Evolutionary conservation across 176 grass and related monocot species (phyloP), one percentile per base, ranked within the genome.

Genomic region (Lolium rigidum): DNA sequence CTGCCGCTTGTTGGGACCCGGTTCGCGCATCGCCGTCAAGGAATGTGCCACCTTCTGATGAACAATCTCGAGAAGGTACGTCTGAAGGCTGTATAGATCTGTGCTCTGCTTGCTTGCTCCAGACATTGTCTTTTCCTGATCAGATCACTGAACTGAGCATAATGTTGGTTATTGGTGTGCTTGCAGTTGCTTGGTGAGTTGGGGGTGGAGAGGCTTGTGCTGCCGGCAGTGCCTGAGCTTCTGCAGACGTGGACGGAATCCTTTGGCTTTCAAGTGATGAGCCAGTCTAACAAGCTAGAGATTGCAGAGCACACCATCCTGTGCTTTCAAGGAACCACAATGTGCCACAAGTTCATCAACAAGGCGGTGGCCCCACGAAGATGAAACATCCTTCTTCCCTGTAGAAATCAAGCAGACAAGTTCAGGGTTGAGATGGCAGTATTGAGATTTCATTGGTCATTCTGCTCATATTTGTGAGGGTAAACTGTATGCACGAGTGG

Each of bases 1-100:
- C 73, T 96, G 89, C 91, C 91, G 4, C 84, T 96, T 8, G 78
- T 93, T 14, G 86, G 89, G 18, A 96, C 91, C 13, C 58, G 91
- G 13, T 51, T 87, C 66, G 66, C 39, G 39, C 83, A 85, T 68
- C 86, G 91, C 4, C 81, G 60, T 3, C 87, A 80, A 77, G 94
- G 91, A 20, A 85, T 96, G 85, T 90, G 89, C 46, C 86, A 26
- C 18, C 86, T 87, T n/a, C 69, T 96, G 15, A 41, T 96, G 0
- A 72, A 54, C 13, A 66, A 87, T 41, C 6, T 93, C 16, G 74
- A 93, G 10, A 85, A 74, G 83, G 92, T 89, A 83, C 2, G 35
- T 22, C 52, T 14, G 13, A 47, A 41, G 7, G 13, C 46, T 47
- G 5, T 44, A 25, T 15, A 6, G 21, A 16, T 9, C 13, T 46